These are phyloP conservation scores for Bigelowiella natans DNA, from an alignment of 78 protist species.

Conservation along the genomic window DNA sequence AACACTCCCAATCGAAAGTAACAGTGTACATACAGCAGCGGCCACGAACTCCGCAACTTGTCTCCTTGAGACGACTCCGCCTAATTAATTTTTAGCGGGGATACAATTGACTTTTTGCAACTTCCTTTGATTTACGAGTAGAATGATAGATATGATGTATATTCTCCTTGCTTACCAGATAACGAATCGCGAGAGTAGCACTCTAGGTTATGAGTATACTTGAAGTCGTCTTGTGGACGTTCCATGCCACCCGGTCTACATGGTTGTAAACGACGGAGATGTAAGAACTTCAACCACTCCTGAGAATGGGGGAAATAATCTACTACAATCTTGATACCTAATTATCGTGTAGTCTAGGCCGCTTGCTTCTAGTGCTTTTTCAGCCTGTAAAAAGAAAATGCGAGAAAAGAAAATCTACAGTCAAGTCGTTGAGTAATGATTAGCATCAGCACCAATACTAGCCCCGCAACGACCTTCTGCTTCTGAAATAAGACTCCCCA, in stretches of 20 bases:
- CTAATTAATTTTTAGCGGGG: no score
- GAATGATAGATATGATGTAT: no score
- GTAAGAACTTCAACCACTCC: not conserved
- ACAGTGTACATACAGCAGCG: no score
- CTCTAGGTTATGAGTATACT: not conserved
- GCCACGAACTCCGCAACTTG: no score
- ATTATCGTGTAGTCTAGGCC: not conserved
- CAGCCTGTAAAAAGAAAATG: not conserved
- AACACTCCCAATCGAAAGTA: no score
- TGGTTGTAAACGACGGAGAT: not conserved
- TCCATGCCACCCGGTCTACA: not conserved
- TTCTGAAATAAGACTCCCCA: not conserved
- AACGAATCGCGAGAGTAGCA: not conserved
- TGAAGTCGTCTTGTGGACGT: not conserved
- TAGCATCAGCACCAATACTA: not conserved
- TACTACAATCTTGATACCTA: not conserved
- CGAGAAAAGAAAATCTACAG: not conserved
- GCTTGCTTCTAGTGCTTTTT: not conserved
- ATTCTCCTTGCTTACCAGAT: not conserved
- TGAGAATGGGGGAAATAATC: not conserved
- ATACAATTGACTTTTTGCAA: no score
- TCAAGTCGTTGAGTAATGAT: not conserved
- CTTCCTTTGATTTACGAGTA: no score
- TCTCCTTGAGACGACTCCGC: no score
- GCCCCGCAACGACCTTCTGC: not conserved